These are phyloP conservation scores for Ambrosia hybrid DNA, from an alignment of 140 eudicot species.

Conservation along the genomic window DNA sequence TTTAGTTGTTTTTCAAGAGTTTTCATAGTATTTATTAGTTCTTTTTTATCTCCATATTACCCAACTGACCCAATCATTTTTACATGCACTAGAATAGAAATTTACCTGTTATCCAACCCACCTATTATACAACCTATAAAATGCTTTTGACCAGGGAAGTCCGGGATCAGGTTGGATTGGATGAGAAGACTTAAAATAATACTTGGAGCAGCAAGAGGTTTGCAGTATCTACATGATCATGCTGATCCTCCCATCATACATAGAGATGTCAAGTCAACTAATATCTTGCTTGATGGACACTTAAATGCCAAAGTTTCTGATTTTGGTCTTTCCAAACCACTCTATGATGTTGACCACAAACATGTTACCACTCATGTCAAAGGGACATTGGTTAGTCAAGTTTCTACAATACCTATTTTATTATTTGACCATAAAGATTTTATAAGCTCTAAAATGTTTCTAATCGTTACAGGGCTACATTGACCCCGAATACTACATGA, in stretches of 20 bases:
- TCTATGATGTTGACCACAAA: constrained; percentile 44
- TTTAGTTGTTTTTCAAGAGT: too few relatives aligned
- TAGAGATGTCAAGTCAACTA: constrained; percentile 66
- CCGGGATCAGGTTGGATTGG: constrained; percentile 73
- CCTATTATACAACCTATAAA: neutral
- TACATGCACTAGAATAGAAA: too few relatives aligned
- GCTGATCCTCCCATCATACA: constrained; percentile 82
- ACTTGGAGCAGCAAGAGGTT: constrained; percentile 73
- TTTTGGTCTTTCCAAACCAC: constrained; percentile 67
- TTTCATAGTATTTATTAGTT: too few relatives aligned
- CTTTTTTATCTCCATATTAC: too few relatives aligned
- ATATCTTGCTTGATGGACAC: constrained; percentile 62
- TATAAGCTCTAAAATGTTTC: neutral
- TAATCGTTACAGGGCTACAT: constrained; percentile 40
- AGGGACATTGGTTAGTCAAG: constrained; percentile 71
- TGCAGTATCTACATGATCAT: constrained; percentile 72
- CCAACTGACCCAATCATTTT: too few relatives aligned
- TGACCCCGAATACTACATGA: constrained; percentile 37
- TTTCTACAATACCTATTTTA: neutral
- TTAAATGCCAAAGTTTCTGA: constrained; percentile 76
- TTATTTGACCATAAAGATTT: neutral
- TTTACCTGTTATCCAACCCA: too few relatives aligned
- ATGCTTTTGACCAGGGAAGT: constrained; percentile 47
- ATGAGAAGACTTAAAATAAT: constrained; percentile 60
- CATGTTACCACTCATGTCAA: constrained; percentile 78